phyloP scores from a whole-genome alignment of 2,329 filamentous ascomycete genomes.

The Calonectria henricotiae region DNA sequence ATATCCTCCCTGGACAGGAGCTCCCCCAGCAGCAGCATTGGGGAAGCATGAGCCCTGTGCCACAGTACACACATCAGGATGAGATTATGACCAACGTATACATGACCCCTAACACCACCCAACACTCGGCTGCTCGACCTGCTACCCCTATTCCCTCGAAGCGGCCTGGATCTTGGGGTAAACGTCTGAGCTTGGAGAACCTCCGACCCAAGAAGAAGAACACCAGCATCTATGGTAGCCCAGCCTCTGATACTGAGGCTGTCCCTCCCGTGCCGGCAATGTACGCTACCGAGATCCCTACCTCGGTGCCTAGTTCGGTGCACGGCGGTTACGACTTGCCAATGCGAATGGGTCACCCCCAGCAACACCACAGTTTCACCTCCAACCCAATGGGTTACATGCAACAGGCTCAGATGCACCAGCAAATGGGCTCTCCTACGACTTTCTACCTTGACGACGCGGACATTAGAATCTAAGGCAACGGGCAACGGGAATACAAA shows the following conservation, averaged over 20 bases:
- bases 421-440: conserved; percentile 52
- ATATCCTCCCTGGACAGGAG: conserved; percentile 55
- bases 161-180: conserved; percentile 60
- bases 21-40: conserved; percentile 52
- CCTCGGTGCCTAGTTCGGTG: conserved; percentile 51
- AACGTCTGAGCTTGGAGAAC: conserved; percentile 59
- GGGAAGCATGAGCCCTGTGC: conserved; percentile 48
- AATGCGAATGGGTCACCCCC: conserved; percentile 51
- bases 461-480: conserved; percentile 52
- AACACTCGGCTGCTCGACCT: conserved; percentile 54
- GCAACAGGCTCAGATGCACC: conserved; percentile 45
- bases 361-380: conserved; percentile 44
- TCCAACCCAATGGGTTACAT: conserved; percentile 48
- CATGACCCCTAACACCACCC: conserved; percentile 46
- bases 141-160: conserved; percentile 61
- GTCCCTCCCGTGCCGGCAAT: conserved; percentile 53
- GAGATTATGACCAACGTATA: conserved; percentile 52
- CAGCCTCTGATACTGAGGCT: conserved; percentile 50
- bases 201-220: conserved; percentile 59
- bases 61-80: conserved; percentile 54
- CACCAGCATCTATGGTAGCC: conserved; percentile 54
- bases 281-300: conserved; percentile 52
- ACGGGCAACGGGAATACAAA: conserved; percentile 25
- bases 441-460: conserved; percentile 52
- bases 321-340: conserved; percentile 53